Conservation (phyloP, 768 basidiomycete species). For the Collybia mongolica region DNA sequence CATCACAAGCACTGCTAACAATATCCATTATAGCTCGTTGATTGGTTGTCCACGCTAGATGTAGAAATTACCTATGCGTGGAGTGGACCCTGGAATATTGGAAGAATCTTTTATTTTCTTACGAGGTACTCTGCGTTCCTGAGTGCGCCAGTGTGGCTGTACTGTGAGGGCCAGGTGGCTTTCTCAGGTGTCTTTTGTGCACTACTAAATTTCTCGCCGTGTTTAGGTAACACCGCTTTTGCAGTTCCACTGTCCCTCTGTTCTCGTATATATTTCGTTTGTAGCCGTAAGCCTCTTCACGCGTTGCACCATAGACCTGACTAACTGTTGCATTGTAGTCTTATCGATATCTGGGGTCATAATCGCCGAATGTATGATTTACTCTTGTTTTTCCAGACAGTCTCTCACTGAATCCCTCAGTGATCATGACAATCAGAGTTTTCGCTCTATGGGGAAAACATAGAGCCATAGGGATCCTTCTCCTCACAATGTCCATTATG, state of each 20-base stretch:
- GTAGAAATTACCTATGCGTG: neutral
- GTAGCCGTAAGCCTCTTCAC: too few species aligned
- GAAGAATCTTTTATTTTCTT: neutral
- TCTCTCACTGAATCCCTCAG: neutral
- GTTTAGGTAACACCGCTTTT: too few species aligned
- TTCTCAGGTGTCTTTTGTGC: too few species aligned
- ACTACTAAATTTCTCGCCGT: too few species aligned
- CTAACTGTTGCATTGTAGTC: too few species aligned
- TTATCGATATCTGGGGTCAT: too few species aligned
- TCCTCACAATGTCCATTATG: neutral
- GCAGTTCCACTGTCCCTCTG: too few species aligned
- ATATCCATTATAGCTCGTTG: neutral
- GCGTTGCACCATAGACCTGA: too few species aligned
- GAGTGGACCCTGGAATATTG: neutral
- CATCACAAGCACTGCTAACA: too few species aligned
- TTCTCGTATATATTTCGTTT: too few species aligned
- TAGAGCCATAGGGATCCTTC: neutral
- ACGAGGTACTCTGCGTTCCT: constrained; percentile 2
- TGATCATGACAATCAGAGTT: constrained; percentile 1
- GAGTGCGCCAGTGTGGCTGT: neutral
- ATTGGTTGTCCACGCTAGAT: constrained; percentile 1
- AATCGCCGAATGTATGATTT: too few species aligned
- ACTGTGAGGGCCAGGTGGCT: neutral
- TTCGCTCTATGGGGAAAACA: constrained; percentile 1
- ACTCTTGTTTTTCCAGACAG: too few species aligned